Base-by-base conservation (phyloP, 1,139 yeast genomes). In the Hyphopichia burtonii region DNA sequence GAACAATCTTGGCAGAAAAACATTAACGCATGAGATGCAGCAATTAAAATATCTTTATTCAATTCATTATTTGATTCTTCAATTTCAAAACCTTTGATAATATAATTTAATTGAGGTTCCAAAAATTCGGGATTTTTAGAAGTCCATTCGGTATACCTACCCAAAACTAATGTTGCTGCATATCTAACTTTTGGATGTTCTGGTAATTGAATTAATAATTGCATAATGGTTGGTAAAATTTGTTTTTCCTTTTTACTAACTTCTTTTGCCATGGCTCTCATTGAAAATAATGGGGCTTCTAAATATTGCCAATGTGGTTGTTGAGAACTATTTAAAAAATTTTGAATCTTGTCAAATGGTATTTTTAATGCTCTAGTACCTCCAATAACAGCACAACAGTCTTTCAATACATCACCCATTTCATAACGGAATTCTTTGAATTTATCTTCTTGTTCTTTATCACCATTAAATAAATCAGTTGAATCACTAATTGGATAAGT, bases 141-240 rank as follows among this genome's bases (percentile, higher is more conserved):
- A 0, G 98, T 89, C 98, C 99, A 94, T 64, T 86, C 91, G 1
- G 98, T 88, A 62, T 93, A 93, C 53, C 99, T 76, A 8, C 99
- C 99, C 38, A 94, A 70, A 1, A 93, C 96, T 53, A 93, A 73
- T 0, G 96, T 89, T 1, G 96, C 93, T 3, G 98, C 95, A 55
- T 93, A 93, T 57, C 96, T 76, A 43, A 93, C 80, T 58, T 89
- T 88, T 17, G 86, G 84, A 56, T 89, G 93, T 53, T 87, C 94
- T 0, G 97, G 97, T 39, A 90, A 67, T 53, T 79, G 80, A 19
- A 83, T 77, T 37, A 88, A 66, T 46, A 74, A 64, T 37, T 79
- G 74, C 96, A 91, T 82, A 48, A 93, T 82, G 43, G 80, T 80
- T 0, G 98, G 97, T 49, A 93, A 66, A 5, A 86, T 78, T 32